These are phyloP conservation scores for Thelonectria discophora DNA, from an alignment of 2,329 filamentous ascomycete species.

Conservation along the genomic window DNA sequence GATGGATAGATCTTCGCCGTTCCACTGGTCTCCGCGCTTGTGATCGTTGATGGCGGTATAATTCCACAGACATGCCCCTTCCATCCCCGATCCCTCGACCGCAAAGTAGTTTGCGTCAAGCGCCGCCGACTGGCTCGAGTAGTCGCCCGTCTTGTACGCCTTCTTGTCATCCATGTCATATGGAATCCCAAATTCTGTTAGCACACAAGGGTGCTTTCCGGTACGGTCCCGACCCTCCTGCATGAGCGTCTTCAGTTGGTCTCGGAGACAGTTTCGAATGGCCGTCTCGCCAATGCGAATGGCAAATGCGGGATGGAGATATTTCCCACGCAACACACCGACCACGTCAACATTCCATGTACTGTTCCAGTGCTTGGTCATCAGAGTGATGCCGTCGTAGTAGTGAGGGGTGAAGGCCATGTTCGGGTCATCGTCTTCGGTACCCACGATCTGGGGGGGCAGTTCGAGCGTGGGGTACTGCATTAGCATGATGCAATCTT, in stretches of 20 bases:
- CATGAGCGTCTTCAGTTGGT: constrained; percentile 84
- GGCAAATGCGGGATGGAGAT: constrained; percentile 87
- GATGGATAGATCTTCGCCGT: constrained; percentile 95
- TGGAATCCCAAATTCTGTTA: constrained; percentile 96
- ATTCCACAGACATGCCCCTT: constrained; percentile 89
- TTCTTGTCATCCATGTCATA: constrained; percentile 99
- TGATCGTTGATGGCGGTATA: constrained; percentile 88
- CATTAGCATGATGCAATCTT: constrained; percentile 85
- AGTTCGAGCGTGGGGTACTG: constrained; percentile 93
- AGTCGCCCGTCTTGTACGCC: constrained; percentile 95
- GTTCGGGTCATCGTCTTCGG: constrained; percentile 84
- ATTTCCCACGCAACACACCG: constrained; percentile 87
- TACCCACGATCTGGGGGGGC: constrained; percentile 87
- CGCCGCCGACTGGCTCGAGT: constrained; percentile 88
- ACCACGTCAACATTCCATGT: constrained; percentile 97
- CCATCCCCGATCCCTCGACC: constrained; percentile 82
- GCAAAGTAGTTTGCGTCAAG: constrained; percentile 97
- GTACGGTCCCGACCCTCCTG: constrained; percentile 89
- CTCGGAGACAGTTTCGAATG: constrained; percentile 90
- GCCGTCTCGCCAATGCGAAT: constrained; percentile 93
- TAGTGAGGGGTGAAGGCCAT: constrained; percentile 96
- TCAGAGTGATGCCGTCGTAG: constrained; percentile 94
- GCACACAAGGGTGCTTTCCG: constrained; percentile 86
- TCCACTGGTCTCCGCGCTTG: constrained; percentile 92
- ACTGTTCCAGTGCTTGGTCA: constrained; percentile 99